A percentile compares a stretch with the other conserved stretches of the same genome.
phyloP scores from a whole-genome alignment of 768 basidiomycete genomes.

The Heimioporus sp. region DNA sequence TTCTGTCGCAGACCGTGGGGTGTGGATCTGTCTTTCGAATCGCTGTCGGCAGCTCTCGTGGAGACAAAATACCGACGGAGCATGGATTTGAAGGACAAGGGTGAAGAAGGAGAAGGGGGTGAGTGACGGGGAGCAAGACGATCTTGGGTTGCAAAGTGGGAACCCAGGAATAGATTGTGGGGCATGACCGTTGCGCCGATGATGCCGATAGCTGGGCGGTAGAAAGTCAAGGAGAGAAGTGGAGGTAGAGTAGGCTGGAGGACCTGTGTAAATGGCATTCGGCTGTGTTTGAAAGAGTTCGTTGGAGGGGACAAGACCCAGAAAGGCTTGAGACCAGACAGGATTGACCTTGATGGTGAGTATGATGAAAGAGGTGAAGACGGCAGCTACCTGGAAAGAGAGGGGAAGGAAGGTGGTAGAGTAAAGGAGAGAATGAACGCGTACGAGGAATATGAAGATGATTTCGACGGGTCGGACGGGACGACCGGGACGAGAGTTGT shows the following conservation, averaged over 20 bases:
- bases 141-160: slow-evolving; percentile 2
- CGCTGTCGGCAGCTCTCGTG: neutral
- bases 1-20: slow-evolving; percentile 26
- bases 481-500: slow-evolving; percentile 28
- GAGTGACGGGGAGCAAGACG: slow-evolving; percentile 35
- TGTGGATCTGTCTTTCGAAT: neutral
- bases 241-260: slow-evolving; percentile 1
- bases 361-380: too few relatives aligned
- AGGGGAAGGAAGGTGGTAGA: too few relatives aligned
- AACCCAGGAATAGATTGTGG: slow-evolving; percentile 54
- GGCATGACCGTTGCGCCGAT: slow-evolving; percentile 59
- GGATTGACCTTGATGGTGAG: too few relatives aligned
- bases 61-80: slow-evolving; percentile 3
- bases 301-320: too few relatives aligned
- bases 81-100: neutral
- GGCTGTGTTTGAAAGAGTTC: too few relatives aligned
- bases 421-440: too few relatives aligned
- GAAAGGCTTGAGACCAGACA: too few relatives aligned
- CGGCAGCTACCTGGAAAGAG: too few relatives aligned
- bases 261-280: slow-evolving; percentile 28
- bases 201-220: slow-evolving; percentile 35
- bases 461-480: slow-evolving; percentile 22
- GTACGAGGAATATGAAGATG: too few relatives aligned
- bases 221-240: neutral
- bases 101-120: slow-evolving; percentile 6